phyloP scores from a whole-genome alignment of 441 rosid genomes.

The Bocquillonia castaneifolia region DNA sequence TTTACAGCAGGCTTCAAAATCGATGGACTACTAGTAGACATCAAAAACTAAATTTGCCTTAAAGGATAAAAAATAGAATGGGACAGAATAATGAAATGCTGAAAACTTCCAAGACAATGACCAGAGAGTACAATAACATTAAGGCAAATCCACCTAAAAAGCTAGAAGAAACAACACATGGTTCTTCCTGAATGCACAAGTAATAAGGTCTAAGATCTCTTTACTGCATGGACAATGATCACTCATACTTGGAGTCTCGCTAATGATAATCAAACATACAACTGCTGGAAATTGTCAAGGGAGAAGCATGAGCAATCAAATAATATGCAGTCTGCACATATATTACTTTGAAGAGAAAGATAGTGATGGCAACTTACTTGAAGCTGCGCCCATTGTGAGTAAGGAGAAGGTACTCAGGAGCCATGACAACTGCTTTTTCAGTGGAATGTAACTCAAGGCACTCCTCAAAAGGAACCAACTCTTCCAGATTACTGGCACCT shows the following conservation, averaged over 20 bases:
- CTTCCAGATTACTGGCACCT: slow-evolving; percentile 84
- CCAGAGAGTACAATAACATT: background rate
- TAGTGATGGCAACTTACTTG: slow-evolving; percentile 67
- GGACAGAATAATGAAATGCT: slow-evolving; percentile 3
- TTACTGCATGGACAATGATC: background rate
- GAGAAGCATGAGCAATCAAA: slow-evolving; percentile 7
- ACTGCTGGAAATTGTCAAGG: background rate
- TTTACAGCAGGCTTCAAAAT: background rate
- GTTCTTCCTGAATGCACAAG: background rate
- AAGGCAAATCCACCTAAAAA: slow-evolving; percentile 4
- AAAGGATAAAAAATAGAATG: slow-evolving; percentile 7
- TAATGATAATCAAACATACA: background rate
- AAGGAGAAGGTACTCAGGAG: slow-evolving; percentile 89
- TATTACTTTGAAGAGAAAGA: slow-evolving; percentile 10
- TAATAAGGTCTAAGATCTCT: background rate
- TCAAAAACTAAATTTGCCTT: slow-evolving; percentile 12
- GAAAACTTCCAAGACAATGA: slow-evolving; percentile 4
- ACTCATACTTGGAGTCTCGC: background rate
- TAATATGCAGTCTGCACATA: background rate
- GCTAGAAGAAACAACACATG: slow-evolving; percentile 10
- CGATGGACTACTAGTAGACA: background rate
- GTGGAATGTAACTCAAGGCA: slow-evolving; percentile 77
- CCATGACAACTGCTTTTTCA: slow-evolving; percentile 59
- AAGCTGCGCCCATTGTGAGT: slow-evolving; percentile 90
- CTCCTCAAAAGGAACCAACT: slow-evolving; percentile 94